Conservation (phyloP, 495 filamentous ascomycete genomes). For the Penicillium nucicola region DNA sequence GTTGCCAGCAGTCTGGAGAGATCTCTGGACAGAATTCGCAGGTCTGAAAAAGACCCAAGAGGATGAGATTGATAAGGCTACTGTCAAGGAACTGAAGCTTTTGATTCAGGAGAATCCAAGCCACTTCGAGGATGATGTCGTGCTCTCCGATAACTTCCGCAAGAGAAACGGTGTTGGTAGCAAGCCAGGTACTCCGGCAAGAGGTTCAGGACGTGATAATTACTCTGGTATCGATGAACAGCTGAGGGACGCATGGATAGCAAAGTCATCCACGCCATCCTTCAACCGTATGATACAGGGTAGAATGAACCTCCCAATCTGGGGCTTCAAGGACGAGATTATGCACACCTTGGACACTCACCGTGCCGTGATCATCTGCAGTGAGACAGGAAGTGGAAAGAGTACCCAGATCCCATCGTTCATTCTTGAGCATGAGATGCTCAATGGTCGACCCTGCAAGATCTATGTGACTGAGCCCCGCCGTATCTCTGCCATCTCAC, state of each 20-base stretch:
- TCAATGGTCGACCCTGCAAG: slow-evolving; percentile 75
- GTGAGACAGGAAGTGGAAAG: slow-evolving; percentile 96
- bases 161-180: slow-evolving; percentile 56
- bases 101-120: slow-evolving; percentile 42
- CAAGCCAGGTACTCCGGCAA: slow-evolving; percentile 40
- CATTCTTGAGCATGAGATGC: slow-evolving; percentile 83
- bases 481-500: slow-evolving; percentile 90
- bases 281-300: slow-evolving; percentile 49
- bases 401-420: slow-evolving; percentile 95
- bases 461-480: slow-evolving; percentile 96
- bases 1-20: slow-evolving; percentile 76
- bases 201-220: slow-evolving; percentile 34
- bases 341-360: slow-evolving; percentile 67
- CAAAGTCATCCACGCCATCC: slow-evolving; percentile 58
- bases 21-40: slow-evolving; percentile 78
- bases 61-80: slow-evolving; percentile 64
- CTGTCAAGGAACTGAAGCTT: slow-evolving; percentile 50
- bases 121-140: slow-evolving; percentile 63
- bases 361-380: slow-evolving; percentile 86
- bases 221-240: slow-evolving; percentile 40
- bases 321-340: slow-evolving; percentile 74
- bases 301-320: slow-evolving; percentile 81
- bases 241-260: slow-evolving; percentile 64
- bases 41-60: slow-evolving; percentile 63
- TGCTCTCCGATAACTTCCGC: slow-evolving; percentile 64